These are phyloP conservation scores for Nicotiana noctiflora DNA, from an alignment of 257 asterid species.

Conservation along the genomic window DNA sequence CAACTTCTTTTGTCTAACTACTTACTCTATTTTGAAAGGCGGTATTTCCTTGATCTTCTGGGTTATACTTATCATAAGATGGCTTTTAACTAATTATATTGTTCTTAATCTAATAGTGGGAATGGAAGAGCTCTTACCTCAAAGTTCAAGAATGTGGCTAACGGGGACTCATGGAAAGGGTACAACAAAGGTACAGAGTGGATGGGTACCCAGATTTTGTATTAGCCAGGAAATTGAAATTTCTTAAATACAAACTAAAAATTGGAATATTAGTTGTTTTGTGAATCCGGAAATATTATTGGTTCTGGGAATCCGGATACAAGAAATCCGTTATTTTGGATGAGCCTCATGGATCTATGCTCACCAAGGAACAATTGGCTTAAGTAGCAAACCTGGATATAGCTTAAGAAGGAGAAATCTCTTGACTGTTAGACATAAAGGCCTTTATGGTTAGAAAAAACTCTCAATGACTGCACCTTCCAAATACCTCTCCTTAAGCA, in stretches of 20 bases:
- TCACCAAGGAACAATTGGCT: neutral
- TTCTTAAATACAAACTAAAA: neutral
- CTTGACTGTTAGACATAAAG: neutral
- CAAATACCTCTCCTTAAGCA: neutral
- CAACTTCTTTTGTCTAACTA: neutral
- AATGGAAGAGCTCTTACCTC: neutral
- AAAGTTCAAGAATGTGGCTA: neutral
- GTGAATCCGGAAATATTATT: neutral
- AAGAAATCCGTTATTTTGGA: neutral
- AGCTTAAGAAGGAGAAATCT: neutral
- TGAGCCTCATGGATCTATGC: neutral
- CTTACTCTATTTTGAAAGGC: neutral
- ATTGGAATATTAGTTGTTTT: neutral
- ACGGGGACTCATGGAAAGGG: neutral
- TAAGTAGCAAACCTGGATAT: neutral
- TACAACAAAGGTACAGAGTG: neutral
- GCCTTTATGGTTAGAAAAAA: neutral
- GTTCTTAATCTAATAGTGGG: neutral
- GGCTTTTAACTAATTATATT: neutral
- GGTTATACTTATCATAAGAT: neutral
- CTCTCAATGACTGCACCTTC: neutral
- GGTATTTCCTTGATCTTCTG: neutral
- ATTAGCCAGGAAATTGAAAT: neutral
- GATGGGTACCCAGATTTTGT: neutral
- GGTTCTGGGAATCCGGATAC: neutral